Conservation (phyloP, 805 yeast genomes). For the Yarrowia deformans region DNA sequence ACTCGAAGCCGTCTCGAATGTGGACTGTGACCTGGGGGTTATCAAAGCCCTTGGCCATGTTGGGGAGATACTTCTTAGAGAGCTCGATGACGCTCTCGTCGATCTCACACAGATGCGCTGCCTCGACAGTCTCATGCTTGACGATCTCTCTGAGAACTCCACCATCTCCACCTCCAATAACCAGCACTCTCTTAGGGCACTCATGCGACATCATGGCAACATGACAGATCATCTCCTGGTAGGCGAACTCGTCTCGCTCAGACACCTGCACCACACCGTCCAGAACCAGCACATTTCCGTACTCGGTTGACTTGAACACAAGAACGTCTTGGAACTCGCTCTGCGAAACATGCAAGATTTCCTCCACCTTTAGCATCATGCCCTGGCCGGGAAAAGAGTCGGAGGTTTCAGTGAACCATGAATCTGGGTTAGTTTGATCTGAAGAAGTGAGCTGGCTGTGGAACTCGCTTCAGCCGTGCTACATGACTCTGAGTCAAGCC, state of each 20-base stretch:
- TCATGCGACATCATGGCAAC: conserved; percentile 80
- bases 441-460: not conserved
- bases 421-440: conserved; percentile 56
- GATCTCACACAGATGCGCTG: conserved; percentile 83
- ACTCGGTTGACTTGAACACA: conserved; percentile 74
- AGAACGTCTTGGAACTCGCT: conserved; percentile 87
- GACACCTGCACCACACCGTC: conserved; percentile 93
- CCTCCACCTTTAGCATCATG: conserved; percentile 86
- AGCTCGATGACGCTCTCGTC: conserved; percentile 82
- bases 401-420: conserved; percentile 96
- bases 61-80: conserved; percentile 73
- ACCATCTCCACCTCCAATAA: conserved; percentile 97
- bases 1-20: conserved; percentile 85
- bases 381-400: conserved; percentile 99
- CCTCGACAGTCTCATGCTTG: conserved; percentile 68
- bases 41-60: conserved; percentile 71
- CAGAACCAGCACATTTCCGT: conserved; percentile 86
- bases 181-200: conserved; percentile 75
- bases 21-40: conserved; percentile 72
- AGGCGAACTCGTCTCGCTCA: conserved; percentile 91
- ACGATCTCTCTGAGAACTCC: conserved; percentile 90
- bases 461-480: not conserved
- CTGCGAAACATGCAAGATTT: conserved; percentile 81
- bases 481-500: not conserved
- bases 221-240: conserved; percentile 91